A percentile compares a stretch with the other conserved stretches of the same genome.
These are phyloP conservation scores for Jimgerdemannia flammicorona DNA, from an alignment of 192 early-diverging fungal genomes.

Conservation along the genomic window DNA sequence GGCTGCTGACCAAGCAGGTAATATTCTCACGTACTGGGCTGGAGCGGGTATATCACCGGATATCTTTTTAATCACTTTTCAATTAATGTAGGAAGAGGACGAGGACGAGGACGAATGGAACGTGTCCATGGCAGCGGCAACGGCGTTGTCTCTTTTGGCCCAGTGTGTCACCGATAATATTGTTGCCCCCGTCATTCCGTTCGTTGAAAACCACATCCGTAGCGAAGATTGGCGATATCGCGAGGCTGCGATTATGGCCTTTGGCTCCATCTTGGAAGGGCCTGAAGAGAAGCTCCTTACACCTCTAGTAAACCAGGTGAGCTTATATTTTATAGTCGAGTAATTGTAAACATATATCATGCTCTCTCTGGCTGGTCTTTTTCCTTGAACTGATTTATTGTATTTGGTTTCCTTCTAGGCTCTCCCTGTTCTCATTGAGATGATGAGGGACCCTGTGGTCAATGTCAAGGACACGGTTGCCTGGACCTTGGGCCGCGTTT, in stretches of 20 bases:
- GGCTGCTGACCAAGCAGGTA: conserved; percentile 83
- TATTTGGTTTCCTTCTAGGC: conserved; percentile 40
- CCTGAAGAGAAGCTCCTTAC: conserved; percentile 61
- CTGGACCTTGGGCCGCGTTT: conserved; percentile 98
- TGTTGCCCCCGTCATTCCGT: conserved; percentile 81
- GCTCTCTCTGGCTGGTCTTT: not conserved
- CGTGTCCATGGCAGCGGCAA: conserved; percentile 95
- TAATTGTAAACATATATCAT: not conserved
- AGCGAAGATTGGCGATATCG: conserved; percentile 89
- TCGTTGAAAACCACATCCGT: conserved; percentile 84
- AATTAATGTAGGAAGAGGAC: conserved; percentile 75
- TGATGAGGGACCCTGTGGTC: conserved; percentile 82
- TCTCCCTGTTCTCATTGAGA: conserved; percentile 81
- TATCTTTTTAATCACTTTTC: conserved; percentile 11
- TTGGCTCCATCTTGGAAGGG: conserved; percentile 97
- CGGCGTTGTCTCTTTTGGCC: conserved; percentile 87
- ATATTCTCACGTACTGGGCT: not conserved
- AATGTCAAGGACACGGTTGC: conserved; percentile 97
- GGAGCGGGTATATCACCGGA: not conserved
- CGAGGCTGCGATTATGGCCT: conserved; percentile 97
- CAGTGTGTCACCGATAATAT: conserved; percentile 78
- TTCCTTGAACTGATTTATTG: not conserved
- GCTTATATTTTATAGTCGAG: not conserved
- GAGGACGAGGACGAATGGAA: conserved; percentile 99
- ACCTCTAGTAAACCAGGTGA: conserved; percentile 64